Conservation (phyloP, 169 alveolate genomes). For the Eimeria brunetti region DNA sequence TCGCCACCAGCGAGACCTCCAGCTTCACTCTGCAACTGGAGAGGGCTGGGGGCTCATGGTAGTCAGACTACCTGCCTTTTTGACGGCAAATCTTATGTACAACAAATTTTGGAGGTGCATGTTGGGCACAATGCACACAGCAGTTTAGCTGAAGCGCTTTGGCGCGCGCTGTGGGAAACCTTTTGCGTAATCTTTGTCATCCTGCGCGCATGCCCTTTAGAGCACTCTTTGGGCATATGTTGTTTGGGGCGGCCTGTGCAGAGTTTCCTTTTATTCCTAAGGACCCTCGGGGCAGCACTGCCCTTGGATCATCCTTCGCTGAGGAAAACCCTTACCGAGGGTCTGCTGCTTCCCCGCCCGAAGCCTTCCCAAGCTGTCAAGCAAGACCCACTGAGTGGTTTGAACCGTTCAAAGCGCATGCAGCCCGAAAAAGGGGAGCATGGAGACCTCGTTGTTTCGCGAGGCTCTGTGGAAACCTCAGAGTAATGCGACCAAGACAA, state of each 20-base stretch:
- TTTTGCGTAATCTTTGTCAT: not conserved
- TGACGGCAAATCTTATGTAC: not conserved
- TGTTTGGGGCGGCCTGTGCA: not conserved
- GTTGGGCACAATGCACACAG: not conserved
- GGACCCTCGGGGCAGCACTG: slow-evolving; percentile 62
- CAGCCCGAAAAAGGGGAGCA: not conserved
- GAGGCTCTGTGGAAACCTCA: not conserved
- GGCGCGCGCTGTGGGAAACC: not conserved
- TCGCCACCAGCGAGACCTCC: not conserved
- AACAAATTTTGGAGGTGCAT: not conserved
- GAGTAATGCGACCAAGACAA: not conserved
- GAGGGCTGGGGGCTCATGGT: not conserved
- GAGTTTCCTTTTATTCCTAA: slow-evolving; percentile 54
- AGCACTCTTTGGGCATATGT: not conserved
- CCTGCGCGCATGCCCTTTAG: not conserved
- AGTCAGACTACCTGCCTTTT: not conserved
- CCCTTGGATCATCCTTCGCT: slow-evolving; percentile 71
- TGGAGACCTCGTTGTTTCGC: not conserved
- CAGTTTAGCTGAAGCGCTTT: not conserved
- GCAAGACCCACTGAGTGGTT: not conserved
- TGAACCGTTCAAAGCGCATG: not conserved
- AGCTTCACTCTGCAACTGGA: not conserved
- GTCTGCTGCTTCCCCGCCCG: slow-evolving; percentile 50
- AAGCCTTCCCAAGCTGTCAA: not conserved
- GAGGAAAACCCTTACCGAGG: not conserved